Conservation (phyloP, 345 rosid genomes). For the Syzygium grande region DNA sequence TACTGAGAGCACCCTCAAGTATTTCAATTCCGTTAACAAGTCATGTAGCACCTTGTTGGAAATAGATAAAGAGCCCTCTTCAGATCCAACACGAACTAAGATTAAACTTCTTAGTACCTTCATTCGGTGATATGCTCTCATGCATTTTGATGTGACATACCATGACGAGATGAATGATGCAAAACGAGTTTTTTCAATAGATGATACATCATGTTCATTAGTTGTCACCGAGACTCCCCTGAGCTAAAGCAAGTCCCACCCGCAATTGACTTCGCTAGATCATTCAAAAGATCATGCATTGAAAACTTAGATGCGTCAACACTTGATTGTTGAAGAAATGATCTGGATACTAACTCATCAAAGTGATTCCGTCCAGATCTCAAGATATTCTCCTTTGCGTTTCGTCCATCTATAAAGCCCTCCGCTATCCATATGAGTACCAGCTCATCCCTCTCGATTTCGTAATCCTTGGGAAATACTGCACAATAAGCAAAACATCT, state of each 20-base stretch:
- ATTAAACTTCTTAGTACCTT: not conserved
- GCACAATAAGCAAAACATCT: too few species aligned
- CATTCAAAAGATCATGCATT: not conserved
- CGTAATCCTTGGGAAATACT: too few species aligned
- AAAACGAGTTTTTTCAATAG: not conserved
- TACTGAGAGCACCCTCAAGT: not conserved
- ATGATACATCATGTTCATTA: not conserved
- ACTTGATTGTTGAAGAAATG: not conserved
- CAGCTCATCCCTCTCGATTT: too few species aligned
- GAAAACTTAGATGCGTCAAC: not conserved
- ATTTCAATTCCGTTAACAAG: not conserved
- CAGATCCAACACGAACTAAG: rapidly evolving
- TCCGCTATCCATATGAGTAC: too few species aligned
- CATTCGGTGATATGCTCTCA: rapidly evolving
- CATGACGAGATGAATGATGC: rapidly evolving
- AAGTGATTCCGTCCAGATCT: rapidly evolving
- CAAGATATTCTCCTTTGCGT: not conserved
- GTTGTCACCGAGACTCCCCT: rapidly evolving
- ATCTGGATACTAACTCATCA: not conserved
- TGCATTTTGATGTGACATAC: not conserved
- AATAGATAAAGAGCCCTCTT: rapidly evolving
- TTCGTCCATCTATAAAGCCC: too few species aligned
- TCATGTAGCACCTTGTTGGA: not conserved
- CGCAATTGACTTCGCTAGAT: not conserved
- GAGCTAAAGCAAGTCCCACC: rapidly evolving